Percentiles rank a stretch among this genome's conserved stretches.
Evolutionary conservation across 768 basidiomycete genomes (phyloP).

Genomic region (Phlebiopsis flavidoalba): DNA sequence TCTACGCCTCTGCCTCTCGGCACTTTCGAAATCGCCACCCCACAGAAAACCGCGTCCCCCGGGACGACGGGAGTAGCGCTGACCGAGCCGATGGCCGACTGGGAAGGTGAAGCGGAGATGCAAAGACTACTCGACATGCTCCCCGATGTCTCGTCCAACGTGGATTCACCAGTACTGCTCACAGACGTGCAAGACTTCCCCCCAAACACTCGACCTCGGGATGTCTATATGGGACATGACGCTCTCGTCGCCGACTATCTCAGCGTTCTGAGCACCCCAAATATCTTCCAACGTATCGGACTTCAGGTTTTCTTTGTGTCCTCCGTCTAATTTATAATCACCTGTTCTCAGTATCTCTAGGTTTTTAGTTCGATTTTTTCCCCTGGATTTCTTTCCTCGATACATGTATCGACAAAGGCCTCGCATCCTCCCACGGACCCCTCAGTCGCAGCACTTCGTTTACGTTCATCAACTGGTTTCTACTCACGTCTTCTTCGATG

Average conservation of each 20-base stretch:
- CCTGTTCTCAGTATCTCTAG: neutral
- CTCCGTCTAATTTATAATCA: constrained; percentile 10
- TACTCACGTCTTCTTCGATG: constrained; percentile 16
- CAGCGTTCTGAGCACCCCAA: constrained; percentile 11
- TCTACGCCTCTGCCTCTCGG: constrained; percentile 25
- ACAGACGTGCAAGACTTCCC: constrained; percentile 18
- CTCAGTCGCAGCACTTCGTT: constrained; percentile 3
- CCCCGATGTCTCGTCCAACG: constrained; percentile 28
- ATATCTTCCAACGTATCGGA: neutral
- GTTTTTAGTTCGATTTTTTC: constrained; percentile 5
- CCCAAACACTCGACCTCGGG: constrained; percentile 27
- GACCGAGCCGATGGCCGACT: constrained; percentile 19
- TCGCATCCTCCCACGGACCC: constrained; percentile 17
- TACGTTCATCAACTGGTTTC: constrained; percentile 7
- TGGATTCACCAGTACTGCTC: constrained; percentile 15
- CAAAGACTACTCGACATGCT: constrained; percentile 55
- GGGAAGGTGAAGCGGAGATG: constrained; percentile 49
- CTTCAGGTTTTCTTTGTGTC: neutral
- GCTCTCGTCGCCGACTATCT: constrained; percentile 1
- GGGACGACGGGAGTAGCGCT: constrained; percentile 3
- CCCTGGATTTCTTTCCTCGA: constrained; percentile 10
- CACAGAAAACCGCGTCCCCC: constrained; percentile 18
- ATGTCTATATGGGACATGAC: constrained; percentile 21
- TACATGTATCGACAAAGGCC: constrained; percentile 10
- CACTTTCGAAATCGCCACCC: constrained; percentile 19